A percentile compares a stretch with the other conserved stretches of the same genome.
These are phyloP conservation scores for Coriaria nepalensis DNA, from an alignment of 306 rosid genomes.

Conservation along the genomic window DNA sequence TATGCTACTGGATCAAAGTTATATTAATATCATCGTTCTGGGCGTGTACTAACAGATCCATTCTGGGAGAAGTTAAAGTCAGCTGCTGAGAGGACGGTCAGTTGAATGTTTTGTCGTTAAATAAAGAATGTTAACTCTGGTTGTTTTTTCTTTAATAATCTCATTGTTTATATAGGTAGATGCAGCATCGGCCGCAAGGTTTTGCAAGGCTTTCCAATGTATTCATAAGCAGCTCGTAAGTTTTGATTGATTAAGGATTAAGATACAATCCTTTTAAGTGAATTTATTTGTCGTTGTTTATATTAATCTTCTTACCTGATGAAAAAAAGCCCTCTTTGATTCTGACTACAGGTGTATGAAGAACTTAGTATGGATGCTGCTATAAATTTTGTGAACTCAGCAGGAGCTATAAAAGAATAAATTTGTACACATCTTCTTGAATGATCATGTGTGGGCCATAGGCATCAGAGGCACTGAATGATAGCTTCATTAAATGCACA, in stretches of 20 bases:
- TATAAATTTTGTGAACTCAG: constrained; percentile 25
- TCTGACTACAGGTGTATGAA: constrained; percentile 33
- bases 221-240: constrained; percentile 60
- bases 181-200: constrained; percentile 49
- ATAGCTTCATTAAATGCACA: no score
- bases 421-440: no score
- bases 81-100: constrained; percentile 68
- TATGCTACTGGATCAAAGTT: background rate
- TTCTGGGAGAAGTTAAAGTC: constrained; percentile 75
- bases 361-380: constrained; percentile 60
- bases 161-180: constrained; percentile 38
- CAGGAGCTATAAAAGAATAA: constrained; percentile 9
- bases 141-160: constrained; percentile 15
- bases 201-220: constrained; percentile 59
- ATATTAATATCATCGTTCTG: constrained; percentile 13
- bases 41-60: constrained; percentile 39
- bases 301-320: background rate
- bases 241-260: background rate
- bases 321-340: constrained; percentile 2
- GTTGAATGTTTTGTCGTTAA: constrained; percentile 4
- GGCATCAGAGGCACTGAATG: no score
- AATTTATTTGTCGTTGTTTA: background rate
- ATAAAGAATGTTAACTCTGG: constrained; percentile 2
- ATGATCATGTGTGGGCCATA: no score
- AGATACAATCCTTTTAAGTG: background rate